A percentile compares a stretch with the other conserved stretches of the same genome.
These are phyloP conservation scores for Cicer judaicum DNA, from an alignment of 306 rosid genomes.

Conservation along the genomic window DNA sequence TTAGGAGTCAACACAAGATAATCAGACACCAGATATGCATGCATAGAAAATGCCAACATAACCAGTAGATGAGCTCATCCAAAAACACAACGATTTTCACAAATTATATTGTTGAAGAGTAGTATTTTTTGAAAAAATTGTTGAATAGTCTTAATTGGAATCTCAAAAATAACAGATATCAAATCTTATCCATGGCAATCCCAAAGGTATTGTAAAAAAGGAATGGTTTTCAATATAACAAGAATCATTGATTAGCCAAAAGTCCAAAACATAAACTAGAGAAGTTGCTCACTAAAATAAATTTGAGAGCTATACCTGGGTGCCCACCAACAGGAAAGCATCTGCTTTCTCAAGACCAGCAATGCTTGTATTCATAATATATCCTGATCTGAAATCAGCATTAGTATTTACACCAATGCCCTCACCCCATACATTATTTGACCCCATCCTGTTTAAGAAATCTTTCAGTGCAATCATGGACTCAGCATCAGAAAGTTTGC, in stretches of 20 bases:
- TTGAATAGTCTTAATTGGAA: slow-evolving; percentile 4
- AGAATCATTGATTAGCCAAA: slow-evolving; percentile 30
- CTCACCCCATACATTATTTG: slow-evolving; percentile 93
- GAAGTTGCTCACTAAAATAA: slow-evolving; percentile 15
- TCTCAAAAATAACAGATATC: slow-evolving; percentile 27
- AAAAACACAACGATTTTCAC: background rate
- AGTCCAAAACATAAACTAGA: slow-evolving; percentile 29
- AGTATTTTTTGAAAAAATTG: too few relatives aligned
- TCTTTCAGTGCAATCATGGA: slow-evolving; percentile 96
- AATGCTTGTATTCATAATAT: slow-evolving; percentile 85
- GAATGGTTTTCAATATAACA: slow-evolving; percentile 31
- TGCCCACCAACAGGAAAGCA: slow-evolving; percentile 90
- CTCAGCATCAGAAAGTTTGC: slow-evolving; percentile 95
- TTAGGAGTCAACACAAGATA: slow-evolving; percentile 42
- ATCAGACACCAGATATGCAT: slow-evolving; percentile 37
- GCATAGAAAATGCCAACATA: slow-evolving; percentile 24
- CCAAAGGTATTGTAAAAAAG: slow-evolving; percentile 24
- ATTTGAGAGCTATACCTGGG: slow-evolving; percentile 67
- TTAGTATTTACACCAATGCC: slow-evolving; percentile 68
- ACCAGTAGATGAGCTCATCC: slow-evolving; percentile 14
- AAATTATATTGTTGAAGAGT: background rate
- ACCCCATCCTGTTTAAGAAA: slow-evolving; percentile 86
- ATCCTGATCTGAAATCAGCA: slow-evolving; percentile 94
- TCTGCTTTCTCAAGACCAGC: slow-evolving; percentile 95
- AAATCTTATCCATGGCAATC: slow-evolving; percentile 9